Percentiles rank a stretch among this genome's conserved stretches.
These are phyloP conservation scores for Cutaneotrichosporon sp. DNA, from an alignment of 1,284 basidiomycete genomes.

Conservation along the genomic window DNA sequence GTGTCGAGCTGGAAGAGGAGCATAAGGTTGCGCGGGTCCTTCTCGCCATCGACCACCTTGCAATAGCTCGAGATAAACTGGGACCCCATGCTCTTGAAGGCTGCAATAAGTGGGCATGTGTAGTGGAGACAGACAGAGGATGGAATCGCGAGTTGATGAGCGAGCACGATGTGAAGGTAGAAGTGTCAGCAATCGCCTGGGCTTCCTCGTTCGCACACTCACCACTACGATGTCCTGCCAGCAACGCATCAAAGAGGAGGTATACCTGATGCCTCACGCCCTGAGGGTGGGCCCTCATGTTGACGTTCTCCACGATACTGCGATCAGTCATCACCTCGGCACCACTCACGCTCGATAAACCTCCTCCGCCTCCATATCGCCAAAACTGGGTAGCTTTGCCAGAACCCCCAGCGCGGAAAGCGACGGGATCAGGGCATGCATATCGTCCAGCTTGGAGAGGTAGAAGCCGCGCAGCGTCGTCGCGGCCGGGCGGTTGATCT, in stretches of 20 bases:
- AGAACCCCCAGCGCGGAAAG: conserved; percentile 69
- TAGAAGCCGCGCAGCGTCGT: conserved; percentile 79
- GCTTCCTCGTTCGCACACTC: conserved; percentile 20
- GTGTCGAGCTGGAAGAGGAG: conserved; percentile 81
- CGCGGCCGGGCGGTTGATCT: conserved; percentile 80
- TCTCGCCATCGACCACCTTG: conserved; percentile 82
- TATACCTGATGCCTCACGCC: conserved; percentile 77
- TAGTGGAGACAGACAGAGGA: not conserved
- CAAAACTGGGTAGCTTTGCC: conserved; percentile 61
- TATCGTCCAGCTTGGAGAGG: conserved; percentile 77
- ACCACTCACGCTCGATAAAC: conserved; percentile 62
- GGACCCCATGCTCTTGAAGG: conserved; percentile 65
- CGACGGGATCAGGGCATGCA: conserved; percentile 71
- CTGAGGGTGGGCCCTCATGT: conserved; percentile 76
- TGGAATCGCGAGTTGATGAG: not conserved
- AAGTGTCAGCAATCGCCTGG: not conserved
- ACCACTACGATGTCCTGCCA: conserved; percentile 71
- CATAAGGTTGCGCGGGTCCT: conserved; percentile 92
- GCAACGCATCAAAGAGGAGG: conserved; percentile 71
- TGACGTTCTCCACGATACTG: conserved; percentile 73
- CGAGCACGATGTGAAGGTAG: not conserved
- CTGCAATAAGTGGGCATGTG: conserved; percentile 45
- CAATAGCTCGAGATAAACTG: conserved; percentile 72
- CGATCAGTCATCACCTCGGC: not conserved
- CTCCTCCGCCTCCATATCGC: conserved; percentile 63